These are phyloP conservation scores for Withania somnifera DNA, from an alignment of 305 asterid species.

Conservation along the genomic window DNA sequence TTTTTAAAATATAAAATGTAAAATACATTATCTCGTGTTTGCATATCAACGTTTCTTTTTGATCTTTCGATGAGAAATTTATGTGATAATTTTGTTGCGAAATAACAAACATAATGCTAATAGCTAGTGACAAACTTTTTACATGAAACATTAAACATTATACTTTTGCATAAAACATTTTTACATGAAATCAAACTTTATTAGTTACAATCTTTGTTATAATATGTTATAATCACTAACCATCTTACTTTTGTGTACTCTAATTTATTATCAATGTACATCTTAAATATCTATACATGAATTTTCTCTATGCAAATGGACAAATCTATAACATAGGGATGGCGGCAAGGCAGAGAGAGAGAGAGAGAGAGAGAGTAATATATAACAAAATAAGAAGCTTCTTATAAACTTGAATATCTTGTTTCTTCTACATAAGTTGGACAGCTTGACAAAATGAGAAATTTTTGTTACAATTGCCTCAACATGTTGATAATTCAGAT, in stretches of 20 bases:
- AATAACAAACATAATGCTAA: not conserved
- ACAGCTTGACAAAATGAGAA: not conserved
- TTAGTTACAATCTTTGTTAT: not conserved
- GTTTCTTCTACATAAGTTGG: not conserved
- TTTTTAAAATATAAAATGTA: too few relatives aligned
- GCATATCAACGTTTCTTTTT: not conserved
- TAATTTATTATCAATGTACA: not conserved
- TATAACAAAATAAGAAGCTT: not conserved
- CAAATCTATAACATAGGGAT: too few relatives aligned
- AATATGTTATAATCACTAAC: too few relatives aligned
- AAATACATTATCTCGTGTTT: too few relatives aligned
- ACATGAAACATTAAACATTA: too few relatives aligned
- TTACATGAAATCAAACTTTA: not conserved
- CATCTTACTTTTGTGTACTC: not conserved
- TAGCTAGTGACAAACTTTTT: not conserved
- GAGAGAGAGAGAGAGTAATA: too few relatives aligned
- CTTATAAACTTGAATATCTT: not conserved
- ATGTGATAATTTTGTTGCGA: not conserved
- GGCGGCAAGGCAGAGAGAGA: not conserved
- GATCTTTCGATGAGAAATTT: not conserved
- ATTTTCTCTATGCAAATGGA: not conserved
- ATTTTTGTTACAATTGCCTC: conserved; percentile 11
- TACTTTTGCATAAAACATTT: too few relatives aligned
- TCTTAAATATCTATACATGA: not conserved
- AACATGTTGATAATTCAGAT: not conserved